Evolutionary conservation across 352 stramenopile genomes (phyloP), one percentile per base, ranked within the genome.

Genomic region (Aphanomyces cochlioides): DNA sequence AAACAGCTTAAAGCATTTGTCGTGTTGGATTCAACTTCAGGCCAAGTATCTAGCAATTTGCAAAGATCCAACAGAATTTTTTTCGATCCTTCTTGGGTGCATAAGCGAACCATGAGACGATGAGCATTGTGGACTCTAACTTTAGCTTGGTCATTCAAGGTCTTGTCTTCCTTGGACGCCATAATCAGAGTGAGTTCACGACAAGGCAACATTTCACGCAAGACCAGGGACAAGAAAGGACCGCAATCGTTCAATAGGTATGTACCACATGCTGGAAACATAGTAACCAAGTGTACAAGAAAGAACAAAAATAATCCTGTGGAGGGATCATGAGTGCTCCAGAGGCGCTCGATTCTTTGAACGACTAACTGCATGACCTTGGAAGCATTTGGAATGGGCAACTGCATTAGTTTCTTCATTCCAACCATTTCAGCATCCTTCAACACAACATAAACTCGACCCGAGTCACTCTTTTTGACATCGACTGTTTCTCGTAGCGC

Each of bases 381-480:
- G 21, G 37, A 21, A 69, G 74, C 38, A 77, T 72, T 66, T 17
- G 59, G 40, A 12, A 48, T 59, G 34, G 48, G 19, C 10, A 58
- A 57, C 15, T 8, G 47, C 57, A 48, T 57, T 13, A 47, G n/a
- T 10, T 47, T 54, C 17, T 69, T 67, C 7, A 48, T 19, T 47
- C 19, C 10, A 41, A 70, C 12, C 19, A 59, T 54, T 28, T 6
- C 50, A 21, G 7, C 28, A 7, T 76, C 77, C 64, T 74, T 82
- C 7, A 75, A 79, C 4, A 93, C 47, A 28, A 96, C 79, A 66
- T 96, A 96, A 10, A 87, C 77, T 37, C 88, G 83, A 10, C 88
- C 87, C 1, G 85, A 90, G 38, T 94, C 84, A 37, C 79, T 93
- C 47, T 89, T 92, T 72, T 90, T 91, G 36, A 96, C 79, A 19